Evolutionary conservation across 495 filamentous ascomycete genomes (phyloP).

Genomic region (Hypoxylon cercidicola): DNA sequence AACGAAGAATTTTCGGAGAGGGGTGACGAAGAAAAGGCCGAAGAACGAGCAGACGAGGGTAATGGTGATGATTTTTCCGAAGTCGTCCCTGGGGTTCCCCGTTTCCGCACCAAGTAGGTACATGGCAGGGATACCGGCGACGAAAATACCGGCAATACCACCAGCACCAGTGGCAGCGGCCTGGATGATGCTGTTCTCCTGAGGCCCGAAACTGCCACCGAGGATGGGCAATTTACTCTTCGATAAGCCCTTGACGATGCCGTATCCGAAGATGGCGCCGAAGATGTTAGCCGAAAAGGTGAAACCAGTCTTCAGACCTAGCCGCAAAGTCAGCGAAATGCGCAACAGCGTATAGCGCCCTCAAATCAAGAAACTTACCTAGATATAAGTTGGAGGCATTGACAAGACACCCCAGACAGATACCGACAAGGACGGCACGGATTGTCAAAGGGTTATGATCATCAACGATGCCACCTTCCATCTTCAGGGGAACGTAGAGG

Average conservation of each 20-base stretch:
- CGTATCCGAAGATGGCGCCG: slow-evolving; percentile 73
- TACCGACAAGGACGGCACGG: slow-evolving; percentile 66
- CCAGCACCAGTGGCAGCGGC: slow-evolving; percentile 71
- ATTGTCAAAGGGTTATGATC: slow-evolving; percentile 65
- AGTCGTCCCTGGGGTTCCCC: slow-evolving; percentile 63
- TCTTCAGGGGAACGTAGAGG: slow-evolving; percentile 58
- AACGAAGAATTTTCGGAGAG: slow-evolving; percentile 76
- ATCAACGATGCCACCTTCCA: slow-evolving; percentile 54
- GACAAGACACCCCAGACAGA: slow-evolving; percentile 67
- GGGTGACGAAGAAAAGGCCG: slow-evolving; percentile 74
- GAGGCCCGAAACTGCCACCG: slow-evolving; percentile 69
- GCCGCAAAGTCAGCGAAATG: slow-evolving; percentile 37
- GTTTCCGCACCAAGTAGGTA: slow-evolving; percentile 66
- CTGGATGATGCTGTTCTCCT: slow-evolving; percentile 75
- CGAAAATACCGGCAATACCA: slow-evolving; percentile 70
- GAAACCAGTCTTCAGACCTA: slow-evolving; percentile 73
- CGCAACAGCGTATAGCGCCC: neutral
- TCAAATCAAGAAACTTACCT: slow-evolving; percentile 49
- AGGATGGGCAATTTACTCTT: slow-evolving; percentile 65
- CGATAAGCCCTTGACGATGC: slow-evolving; percentile 67
- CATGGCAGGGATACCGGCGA: slow-evolving; percentile 71
- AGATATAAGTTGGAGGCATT: slow-evolving; percentile 75
- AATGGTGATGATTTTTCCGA: slow-evolving; percentile 68
- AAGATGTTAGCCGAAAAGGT: slow-evolving; percentile 70
- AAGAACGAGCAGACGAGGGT: slow-evolving; percentile 73